phyloP scores from a whole-genome alignment of 2,329 filamentous ascomycete genomes.

The Periconia sp. region DNA sequence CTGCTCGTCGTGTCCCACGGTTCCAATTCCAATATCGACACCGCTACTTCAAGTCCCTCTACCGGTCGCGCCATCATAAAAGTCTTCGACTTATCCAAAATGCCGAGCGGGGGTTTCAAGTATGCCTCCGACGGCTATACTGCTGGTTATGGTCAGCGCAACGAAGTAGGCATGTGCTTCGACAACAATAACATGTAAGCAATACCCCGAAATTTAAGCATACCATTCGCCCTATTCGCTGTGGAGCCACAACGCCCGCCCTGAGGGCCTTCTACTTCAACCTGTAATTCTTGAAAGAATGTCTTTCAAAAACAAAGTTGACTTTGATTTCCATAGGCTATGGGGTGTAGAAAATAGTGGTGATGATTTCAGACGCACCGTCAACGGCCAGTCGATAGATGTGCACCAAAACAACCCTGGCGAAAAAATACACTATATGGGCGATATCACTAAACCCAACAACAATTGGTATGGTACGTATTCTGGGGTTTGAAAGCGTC shows the following conservation, averaged over 20 bases:
- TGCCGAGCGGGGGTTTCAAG: constrained; percentile 44
- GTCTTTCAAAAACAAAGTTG: no score
- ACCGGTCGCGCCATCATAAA: constrained; percentile 67
- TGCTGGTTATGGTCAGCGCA: constrained; percentile 68
- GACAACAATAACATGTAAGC: constrained; percentile 52
- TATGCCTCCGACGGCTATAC: constrained; percentile 54
- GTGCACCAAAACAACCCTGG: constrained; percentile 69
- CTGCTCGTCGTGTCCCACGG: constrained; percentile 67
- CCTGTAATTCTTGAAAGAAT: no score
- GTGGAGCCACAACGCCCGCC: constrained; percentile 8
- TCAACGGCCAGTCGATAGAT: constrained; percentile 53
- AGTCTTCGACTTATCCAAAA: constrained; percentile 55
- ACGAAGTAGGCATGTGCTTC: constrained; percentile 64
- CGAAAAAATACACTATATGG: constrained; percentile 73
- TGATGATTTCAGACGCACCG: constrained; percentile 61
- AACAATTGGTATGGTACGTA: constrained; percentile 57
- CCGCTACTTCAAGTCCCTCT: constrained; percentile 48
- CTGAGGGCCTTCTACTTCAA: no score
- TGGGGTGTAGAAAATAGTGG: constrained; percentile 69
- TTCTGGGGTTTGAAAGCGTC: constrained; percentile 25
- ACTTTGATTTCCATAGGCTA: constrained; percentile 21
- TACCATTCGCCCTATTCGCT: not conserved
- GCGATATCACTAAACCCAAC: constrained; percentile 49
- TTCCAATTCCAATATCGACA: constrained; percentile 64
- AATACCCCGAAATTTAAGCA: not conserved